These are phyloP conservation scores for Gnomoniopsis smithogilvyi DNA, from an alignment of 2,329 filamentous ascomycete species.

Conservation along the genomic window DNA sequence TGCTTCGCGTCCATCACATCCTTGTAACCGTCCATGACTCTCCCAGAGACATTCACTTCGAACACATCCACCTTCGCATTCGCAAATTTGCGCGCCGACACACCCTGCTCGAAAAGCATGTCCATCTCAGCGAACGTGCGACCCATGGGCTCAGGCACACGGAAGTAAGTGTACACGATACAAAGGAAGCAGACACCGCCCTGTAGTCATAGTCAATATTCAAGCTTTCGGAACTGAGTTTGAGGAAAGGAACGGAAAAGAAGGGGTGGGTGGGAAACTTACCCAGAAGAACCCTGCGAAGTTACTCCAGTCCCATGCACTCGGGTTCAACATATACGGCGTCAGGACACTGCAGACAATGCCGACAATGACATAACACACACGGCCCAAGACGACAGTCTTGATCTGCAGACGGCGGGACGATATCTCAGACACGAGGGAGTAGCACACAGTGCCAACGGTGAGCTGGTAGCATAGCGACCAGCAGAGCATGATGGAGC, in stretches of 20 bases:
- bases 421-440: constrained; percentile 79
- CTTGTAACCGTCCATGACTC: constrained; percentile 47
- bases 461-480: constrained; percentile 81
- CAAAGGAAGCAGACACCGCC: constrained; percentile 76
- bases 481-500: constrained; percentile 82
- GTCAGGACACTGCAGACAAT: constrained; percentile 81
- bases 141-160: constrained; percentile 75
- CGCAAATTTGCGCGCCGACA: constrained; percentile 72
- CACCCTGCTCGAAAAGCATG: constrained; percentile 71
- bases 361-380: constrained; percentile 75
- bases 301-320: constrained; percentile 84
- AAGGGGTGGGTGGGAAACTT: constrained; percentile 22
- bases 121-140: constrained; percentile 86
- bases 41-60: constrained; percentile 44
- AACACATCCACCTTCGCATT: constrained; percentile 55
- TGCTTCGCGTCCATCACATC: constrained; percentile 33
- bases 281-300: constrained; percentile 86
- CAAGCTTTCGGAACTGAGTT: not conserved
- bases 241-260: not conserved
- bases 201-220: constrained; percentile 29
- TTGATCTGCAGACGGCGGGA: constrained; percentile 84
- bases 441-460: constrained; percentile 87
- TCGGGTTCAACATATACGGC: constrained; percentile 89
- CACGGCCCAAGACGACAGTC: constrained; percentile 82
- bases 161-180: constrained; percentile 78